Evolutionary conservation across 106 monocot genomes (phyloP), one percentile per base, ranked within the genome.

Genomic region (Apostasia shenzhenica): DNA sequence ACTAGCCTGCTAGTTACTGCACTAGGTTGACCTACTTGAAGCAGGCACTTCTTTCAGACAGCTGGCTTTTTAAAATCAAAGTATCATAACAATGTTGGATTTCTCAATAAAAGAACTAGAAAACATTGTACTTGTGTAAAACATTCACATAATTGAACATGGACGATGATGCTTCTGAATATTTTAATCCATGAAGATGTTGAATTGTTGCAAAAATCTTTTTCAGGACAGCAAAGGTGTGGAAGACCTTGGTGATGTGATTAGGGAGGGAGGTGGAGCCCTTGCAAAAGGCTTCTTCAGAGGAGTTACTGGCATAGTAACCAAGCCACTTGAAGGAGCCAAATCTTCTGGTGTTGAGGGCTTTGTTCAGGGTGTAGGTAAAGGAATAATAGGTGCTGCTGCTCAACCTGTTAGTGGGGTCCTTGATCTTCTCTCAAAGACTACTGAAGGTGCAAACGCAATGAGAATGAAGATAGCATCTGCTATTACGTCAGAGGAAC

Each of bases 401-500:
- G 89, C 97, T 57, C 92, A 97, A 68, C 97, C 92, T 71, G 92
- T 97, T 1, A 97, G 97, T 69, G 97, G 92, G 41, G 97, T 97
- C 54, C 97, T 97, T 63, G 92, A 97, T 87, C 87, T 97, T 74
- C 67, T 97, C 41, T 87, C 97, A 2, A 97, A 97, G 75, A 97
- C 97, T 52, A 97, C 92, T 68, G 97, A 97, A 86, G 97, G 97
- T 68, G 92, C 97, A 37, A 97, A 92, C 87, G 97, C 97, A 26
- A 86, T 97, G 41, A 89, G 82, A 76, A 92, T 92, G 88, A 97
- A 87, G 80, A 86, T 97, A 61, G 83, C 97, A 37, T 97, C 97
- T 67, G 92, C 92, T 68, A 92, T 97, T 43, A 87, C 84, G 50
- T 92, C 92, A 13, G 97, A 97, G 78, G 97, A 97, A 73, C 89